Percentiles rank a stretch among this genome's conserved stretches.
phyloP scores from a whole-genome alignment of 176 grass and related monocot species.

The Melocanna baccifera region DNA sequence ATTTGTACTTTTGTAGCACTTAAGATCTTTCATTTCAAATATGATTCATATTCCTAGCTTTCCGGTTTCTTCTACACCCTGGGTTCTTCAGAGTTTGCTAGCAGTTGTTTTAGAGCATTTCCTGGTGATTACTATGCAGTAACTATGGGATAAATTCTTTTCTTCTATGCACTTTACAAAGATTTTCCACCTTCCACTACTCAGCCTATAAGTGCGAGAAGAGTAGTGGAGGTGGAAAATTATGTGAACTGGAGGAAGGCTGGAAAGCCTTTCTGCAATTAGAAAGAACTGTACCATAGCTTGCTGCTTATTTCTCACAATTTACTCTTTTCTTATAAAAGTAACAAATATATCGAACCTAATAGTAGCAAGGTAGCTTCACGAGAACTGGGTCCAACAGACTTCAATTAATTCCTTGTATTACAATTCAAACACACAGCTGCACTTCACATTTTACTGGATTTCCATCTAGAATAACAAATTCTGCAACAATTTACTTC shows the following conservation, averaged over 20 bases:
- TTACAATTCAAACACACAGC: not conserved
- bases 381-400: not conserved
- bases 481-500: constrained; percentile 6
- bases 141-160: constrained; percentile 1
- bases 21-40: not conserved
- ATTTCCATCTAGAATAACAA: not conserved
- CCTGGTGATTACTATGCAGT: not conserved
- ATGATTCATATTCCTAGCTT: not conserved
- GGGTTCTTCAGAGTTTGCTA: not conserved
- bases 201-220: not conserved
- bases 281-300: not conserved
- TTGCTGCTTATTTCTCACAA: not conserved
- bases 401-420: not conserved
- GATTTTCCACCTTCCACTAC: not conserved
- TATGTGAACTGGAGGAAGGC: not conserved
- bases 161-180: not conserved
- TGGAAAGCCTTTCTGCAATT: not conserved
- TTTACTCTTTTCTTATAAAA: not conserved
- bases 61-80: not conserved
- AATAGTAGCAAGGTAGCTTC: not conserved
- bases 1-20: not conserved
- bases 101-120: not conserved
- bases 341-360: not conserved
- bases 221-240: not conserved
- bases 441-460: not conserved